Conservation (phyloP, 176 grass and related monocot species). For the Aegilops sharonensis region DNA sequence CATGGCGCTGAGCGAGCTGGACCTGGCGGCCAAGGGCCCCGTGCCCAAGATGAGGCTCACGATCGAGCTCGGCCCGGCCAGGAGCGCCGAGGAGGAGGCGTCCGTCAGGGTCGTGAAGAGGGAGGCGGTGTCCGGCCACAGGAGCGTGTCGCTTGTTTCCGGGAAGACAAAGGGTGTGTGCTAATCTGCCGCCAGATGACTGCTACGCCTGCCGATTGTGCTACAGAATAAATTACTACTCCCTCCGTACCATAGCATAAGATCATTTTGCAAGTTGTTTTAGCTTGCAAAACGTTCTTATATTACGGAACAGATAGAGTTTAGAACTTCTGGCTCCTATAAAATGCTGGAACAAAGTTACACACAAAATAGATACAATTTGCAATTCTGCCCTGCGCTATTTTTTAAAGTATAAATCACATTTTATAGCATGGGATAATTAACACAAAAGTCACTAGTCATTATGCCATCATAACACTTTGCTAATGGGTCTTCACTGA, state of each 20-base stretch:
- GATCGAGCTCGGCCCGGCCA: constrained; percentile 47
- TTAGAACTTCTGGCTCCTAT: not conserved
- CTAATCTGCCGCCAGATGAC: constrained; percentile 8
- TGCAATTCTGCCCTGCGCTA: too few relatives aligned
- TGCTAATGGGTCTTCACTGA: too few relatives aligned
- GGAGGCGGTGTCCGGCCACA: constrained; percentile 29
- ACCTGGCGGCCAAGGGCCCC: constrained; percentile 23
- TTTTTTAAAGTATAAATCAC: not conserved
- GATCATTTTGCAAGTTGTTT: too few relatives aligned
- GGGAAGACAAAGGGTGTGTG: constrained; percentile 73
- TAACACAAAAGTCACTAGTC: not conserved
- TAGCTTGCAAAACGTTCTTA: too few relatives aligned
- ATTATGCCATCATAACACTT: too few relatives aligned
- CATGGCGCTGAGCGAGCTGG: constrained; percentile 48
- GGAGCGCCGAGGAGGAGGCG: constrained; percentile 32
- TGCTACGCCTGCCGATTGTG: not conserved
- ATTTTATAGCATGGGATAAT: not conserved
- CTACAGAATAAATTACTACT: not conserved
- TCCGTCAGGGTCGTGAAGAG: constrained; percentile 47
- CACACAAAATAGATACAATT: not conserved
- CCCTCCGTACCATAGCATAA: too few relatives aligned
- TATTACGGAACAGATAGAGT: too few relatives aligned
- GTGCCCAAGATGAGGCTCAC: constrained; percentile 49
- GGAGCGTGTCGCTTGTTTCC: constrained; percentile 47
- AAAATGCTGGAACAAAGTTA: not conserved